These are phyloP conservation scores for Metschnikowia matae DNA, from an alignment of 805 yeast genomes.

Conservation along the genomic window DNA sequence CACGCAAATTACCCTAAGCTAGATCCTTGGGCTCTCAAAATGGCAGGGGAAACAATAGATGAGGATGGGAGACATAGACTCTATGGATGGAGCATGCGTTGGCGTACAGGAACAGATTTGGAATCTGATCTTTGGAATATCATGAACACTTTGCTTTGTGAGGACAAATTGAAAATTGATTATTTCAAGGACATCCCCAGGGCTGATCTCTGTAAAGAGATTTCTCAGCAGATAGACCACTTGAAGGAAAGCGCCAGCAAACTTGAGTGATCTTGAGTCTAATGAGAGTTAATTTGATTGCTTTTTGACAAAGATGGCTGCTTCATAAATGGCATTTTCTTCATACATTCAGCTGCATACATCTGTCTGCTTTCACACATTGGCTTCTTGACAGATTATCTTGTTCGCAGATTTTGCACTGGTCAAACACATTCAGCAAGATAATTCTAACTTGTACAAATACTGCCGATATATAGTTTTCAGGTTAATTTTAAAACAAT, in stretches of 20 bases:
- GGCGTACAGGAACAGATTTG: conserved; percentile 52
- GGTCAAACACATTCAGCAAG: not conserved
- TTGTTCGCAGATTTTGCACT: not conserved
- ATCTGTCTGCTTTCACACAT: not conserved
- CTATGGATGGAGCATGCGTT: conserved; percentile 54
- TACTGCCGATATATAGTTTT: too few relatives aligned
- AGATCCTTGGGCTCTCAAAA: conserved; percentile 53
- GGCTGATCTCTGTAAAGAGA: conserved; percentile 46
- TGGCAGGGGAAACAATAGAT: conserved; percentile 37
- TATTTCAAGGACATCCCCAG: conserved; percentile 41
- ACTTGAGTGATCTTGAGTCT: conserved; percentile 24
- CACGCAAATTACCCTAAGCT: conserved; percentile 68
- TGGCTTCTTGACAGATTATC: not conserved
- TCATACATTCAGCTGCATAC: too few relatives aligned
- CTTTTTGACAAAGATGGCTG: not conserved
- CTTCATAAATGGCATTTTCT: too few relatives aligned
- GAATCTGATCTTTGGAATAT: conserved; percentile 57
- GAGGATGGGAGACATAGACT: conserved; percentile 49
- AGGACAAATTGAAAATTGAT: conserved; percentile 41
- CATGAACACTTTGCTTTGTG: conserved; percentile 54
- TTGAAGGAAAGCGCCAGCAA: conserved; percentile 26
- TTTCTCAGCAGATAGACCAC: conserved; percentile 42
- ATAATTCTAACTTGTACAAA: too few relatives aligned
- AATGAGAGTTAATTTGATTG: not conserved
- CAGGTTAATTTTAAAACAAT: not conserved